These are phyloP conservation scores for Hemileia vastatrix DNA, from an alignment of 1,284 basidiomycete genomes.

Conservation along the genomic window DNA sequence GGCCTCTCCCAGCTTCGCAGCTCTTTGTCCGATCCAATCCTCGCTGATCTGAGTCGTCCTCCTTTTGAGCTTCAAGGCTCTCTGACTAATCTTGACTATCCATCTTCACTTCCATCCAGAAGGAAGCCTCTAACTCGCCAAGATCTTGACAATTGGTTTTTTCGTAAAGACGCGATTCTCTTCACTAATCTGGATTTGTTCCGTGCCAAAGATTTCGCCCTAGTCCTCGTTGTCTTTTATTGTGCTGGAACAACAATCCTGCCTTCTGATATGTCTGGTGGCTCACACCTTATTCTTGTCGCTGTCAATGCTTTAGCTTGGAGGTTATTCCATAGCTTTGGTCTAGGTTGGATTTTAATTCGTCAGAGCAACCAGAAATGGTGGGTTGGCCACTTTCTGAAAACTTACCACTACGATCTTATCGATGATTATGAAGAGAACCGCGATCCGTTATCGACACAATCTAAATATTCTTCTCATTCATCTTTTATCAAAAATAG, in stretches of 20 bases:
- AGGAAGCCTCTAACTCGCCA: constrained; percentile 58
- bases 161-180: constrained; percentile 74
- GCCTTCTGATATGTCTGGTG: constrained; percentile 40
- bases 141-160: constrained; percentile 81
- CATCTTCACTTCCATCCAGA: no score
- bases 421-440: constrained; percentile 48
- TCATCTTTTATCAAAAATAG: constrained; percentile 15
- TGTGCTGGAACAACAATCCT: constrained; percentile 49
- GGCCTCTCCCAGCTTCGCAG: not conserved
- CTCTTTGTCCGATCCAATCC: constrained; percentile 8
- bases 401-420: constrained; percentile 58
- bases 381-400: constrained; percentile 84
- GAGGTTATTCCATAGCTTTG: constrained; percentile 81
- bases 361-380: constrained; percentile 79
- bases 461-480: not conserved
- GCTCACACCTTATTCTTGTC: constrained; percentile 54
- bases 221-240: constrained; percentile 53
- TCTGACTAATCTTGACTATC: no score
- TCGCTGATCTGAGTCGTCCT: no score
- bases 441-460: constrained; percentile 31
- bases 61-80: no score
- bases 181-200: constrained; percentile 74
- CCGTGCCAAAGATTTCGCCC: constrained; percentile 60
- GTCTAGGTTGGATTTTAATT: constrained; percentile 69
- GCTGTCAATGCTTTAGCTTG: constrained; percentile 74